These are phyloP conservation scores for Friedmanniomyces endolithicus DNA, from an alignment of 495 filamentous ascomycete genomes.

Conservation along the genomic window DNA sequence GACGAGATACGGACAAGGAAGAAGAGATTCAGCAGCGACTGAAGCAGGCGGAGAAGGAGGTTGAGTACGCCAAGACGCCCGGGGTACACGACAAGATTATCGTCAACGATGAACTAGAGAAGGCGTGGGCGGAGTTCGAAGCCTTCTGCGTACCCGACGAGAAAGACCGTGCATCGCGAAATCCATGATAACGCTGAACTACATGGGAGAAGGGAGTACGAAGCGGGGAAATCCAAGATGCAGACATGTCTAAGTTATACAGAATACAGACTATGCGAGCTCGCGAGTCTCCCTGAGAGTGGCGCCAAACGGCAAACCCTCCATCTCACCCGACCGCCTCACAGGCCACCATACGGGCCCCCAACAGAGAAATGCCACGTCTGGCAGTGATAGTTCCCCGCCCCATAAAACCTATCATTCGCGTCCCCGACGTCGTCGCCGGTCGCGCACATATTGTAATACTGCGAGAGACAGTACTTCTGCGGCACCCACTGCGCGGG, in stretches of 20 bases:
- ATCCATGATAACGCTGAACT: background rate
- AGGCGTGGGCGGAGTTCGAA: slow-evolving; percentile 59
- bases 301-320: too few relatives aligned
- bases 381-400: slow-evolving; percentile 2
- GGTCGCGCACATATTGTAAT: slow-evolving; percentile 5
- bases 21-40: slow-evolving; percentile 63
- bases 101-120: slow-evolving; percentile 81
- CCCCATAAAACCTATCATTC: background rate
- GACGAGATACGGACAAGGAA: slow-evolving; percentile 75
- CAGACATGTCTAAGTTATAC: background rate
- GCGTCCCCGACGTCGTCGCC: background rate
- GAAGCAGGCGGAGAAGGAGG: slow-evolving; percentile 65
- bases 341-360: background rate
- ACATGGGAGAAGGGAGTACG: background rate
- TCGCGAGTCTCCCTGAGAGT: background rate
- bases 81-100: slow-evolving; percentile 76
- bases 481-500: slow-evolving; percentile 10
- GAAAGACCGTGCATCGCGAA: background rate
- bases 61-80: slow-evolving; percentile 57
- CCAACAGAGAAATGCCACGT: background rate
- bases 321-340: too few relatives aligned
- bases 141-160: slow-evolving; percentile 12
- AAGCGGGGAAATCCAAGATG: background rate
- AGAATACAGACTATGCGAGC: background rate
- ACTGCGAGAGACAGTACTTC: slow-evolving; percentile 3